These are phyloP conservation scores for Gaeumannomyces sp. DNA, from an alignment of 2,329 filamentous ascomycete species.

Conservation along the genomic window DNA sequence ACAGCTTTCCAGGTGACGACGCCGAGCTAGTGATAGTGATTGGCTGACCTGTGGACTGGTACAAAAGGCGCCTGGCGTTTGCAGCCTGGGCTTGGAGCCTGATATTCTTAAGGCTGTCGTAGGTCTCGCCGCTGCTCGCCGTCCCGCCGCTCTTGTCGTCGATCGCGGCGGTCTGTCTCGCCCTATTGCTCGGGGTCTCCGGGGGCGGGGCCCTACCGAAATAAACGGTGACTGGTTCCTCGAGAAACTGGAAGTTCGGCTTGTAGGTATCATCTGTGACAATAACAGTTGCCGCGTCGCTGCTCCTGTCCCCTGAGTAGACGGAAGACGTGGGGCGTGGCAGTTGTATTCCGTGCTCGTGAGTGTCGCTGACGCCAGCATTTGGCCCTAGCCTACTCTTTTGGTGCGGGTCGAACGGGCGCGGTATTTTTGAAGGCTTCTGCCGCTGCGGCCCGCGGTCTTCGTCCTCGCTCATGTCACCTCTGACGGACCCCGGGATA, in stretches of 20 bases:
- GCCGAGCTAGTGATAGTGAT: neutral
- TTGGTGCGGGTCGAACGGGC: slow-evolving; percentile 2
- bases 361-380: neutral
- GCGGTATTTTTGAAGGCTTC: neutral
- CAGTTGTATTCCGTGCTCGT: neutral
- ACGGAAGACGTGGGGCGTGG: neutral
- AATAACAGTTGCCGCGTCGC: neutral
- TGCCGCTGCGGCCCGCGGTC: neutral
- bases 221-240: neutral
- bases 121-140: slow-evolving; percentile 8
- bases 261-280: neutral
- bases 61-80: slow-evolving; percentile 1
- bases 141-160: slow-evolving; percentile 5
- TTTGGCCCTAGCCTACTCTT: neutral
- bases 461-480: slow-evolving; percentile 7
- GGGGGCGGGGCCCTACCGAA: neutral
- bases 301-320: neutral
- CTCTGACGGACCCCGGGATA: slow-evolving; percentile 1
- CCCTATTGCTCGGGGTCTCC: neutral
- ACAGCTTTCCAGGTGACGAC: slow-evolving; percentile 6
- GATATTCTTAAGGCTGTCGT: slow-evolving; percentile 3
- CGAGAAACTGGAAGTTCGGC: neutral
- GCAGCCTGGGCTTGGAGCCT: neutral
- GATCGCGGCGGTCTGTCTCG: neutral
- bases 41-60: neutral